Evolutionary conservation across 2,329 filamentous ascomycete species (phyloP).

Genomic region (Aspergillus novofumigatus): DNA sequence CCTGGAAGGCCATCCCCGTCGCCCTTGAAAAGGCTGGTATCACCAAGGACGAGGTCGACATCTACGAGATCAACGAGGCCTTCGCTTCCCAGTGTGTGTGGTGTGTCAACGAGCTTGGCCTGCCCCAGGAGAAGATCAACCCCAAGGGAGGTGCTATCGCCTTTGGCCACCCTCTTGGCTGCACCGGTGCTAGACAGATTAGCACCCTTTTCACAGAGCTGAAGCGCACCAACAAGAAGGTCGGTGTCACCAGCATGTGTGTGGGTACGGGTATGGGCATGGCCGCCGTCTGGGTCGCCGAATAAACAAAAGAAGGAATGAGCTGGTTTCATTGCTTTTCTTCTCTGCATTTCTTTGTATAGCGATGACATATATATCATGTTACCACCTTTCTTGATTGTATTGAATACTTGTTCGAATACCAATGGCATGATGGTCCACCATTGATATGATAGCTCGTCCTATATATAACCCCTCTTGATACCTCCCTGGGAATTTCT

Average conservation of each 20-base stretch:
- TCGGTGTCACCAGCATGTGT: conserved; percentile 95
- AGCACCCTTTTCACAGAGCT: conserved; percentile 89
- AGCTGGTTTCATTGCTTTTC: conserved; percentile 17
- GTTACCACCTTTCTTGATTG: conserved; percentile 5
- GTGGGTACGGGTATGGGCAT: conserved; percentile 97
- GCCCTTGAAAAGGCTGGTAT: conserved; percentile 85
- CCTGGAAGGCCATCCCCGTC: conserved; percentile 92
- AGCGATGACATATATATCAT: conserved; percentile 12
- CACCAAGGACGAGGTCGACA: conserved; percentile 84
- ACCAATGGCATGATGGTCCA: conserved; percentile 7
- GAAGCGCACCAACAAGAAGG: conserved; percentile 73
- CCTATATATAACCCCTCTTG: not conserved
- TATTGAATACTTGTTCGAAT: conserved; percentile 19
- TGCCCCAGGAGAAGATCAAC: conserved; percentile 86
- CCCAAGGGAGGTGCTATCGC: conserved; percentile 96
- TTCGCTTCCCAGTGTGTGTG: conserved; percentile 94
- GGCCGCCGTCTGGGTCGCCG: conserved; percentile 93
- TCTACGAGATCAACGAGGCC: conserved; percentile 98
- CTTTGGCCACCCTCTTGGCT: conserved; percentile 91
- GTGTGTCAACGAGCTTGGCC: conserved; percentile 82
- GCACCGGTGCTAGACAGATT: conserved; percentile 90
- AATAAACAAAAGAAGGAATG: conserved; percentile 52
- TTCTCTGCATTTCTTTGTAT: conserved; percentile 12
- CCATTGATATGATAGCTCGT: not conserved
- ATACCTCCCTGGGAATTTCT: not conserved